phyloP scores from a whole-genome alignment of 2,329 filamentous ascomycete species.

The Thelonectria blattea region DNA sequence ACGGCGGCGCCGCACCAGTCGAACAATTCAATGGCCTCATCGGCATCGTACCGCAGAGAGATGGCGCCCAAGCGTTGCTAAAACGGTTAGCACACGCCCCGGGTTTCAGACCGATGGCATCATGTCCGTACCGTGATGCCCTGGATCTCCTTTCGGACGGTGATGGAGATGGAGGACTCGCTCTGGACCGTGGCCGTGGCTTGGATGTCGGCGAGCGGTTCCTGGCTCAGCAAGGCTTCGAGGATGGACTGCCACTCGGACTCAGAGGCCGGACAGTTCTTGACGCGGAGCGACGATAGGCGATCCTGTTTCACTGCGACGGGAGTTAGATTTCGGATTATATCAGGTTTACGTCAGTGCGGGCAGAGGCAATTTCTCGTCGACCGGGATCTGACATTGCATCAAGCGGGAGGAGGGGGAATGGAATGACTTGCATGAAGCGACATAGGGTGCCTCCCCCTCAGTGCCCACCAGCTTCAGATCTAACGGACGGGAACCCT shows the following conservation, averaged over 20 bases:
- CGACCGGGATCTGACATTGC: constrained; percentile 27
- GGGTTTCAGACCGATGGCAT: constrained; percentile 20
- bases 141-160: constrained; percentile 68
- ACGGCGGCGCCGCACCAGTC: constrained; percentile 72
- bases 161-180: constrained; percentile 61
- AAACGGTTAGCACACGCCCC: constrained; percentile 29
- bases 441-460: constrained; percentile 64
- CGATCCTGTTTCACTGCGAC: constrained; percentile 61
- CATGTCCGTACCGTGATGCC: constrained; percentile 67
- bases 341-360: constrained; percentile 25
- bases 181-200: constrained; percentile 63
- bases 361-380: constrained; percentile 23
- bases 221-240: constrained; percentile 59
- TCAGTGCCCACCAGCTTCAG: constrained; percentile 73
- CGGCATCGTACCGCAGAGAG: constrained; percentile 59
- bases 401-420: constrained; percentile 16
- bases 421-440: constrained; percentile 57
- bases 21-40: constrained; percentile 68
- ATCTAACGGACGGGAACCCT: constrained; percentile 61
- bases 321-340: constrained; percentile 31
- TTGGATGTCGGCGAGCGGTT: constrained; percentile 61
- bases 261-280: constrained; percentile 60
- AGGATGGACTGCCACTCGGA: constrained; percentile 73
- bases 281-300: constrained; percentile 57
- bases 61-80: constrained; percentile 75